Conservation (phyloP, 192 early-diverging fungal genomes). For the Entophlyctis luteolus region DNA sequence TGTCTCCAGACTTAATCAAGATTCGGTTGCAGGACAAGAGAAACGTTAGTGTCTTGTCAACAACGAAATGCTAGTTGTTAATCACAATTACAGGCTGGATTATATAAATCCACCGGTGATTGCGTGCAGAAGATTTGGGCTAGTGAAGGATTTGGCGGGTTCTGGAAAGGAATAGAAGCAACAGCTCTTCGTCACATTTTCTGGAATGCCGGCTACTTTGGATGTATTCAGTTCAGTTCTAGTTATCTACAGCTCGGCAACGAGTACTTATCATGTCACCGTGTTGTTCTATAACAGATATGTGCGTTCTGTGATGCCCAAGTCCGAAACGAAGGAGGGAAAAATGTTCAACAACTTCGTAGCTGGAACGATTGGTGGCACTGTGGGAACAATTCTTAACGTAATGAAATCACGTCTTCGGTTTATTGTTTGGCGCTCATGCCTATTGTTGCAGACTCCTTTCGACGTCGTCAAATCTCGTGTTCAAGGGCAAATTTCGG, state of each 20-base stretch:
- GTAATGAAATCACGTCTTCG: constrained; percentile 21
- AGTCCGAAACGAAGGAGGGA: constrained; percentile 74
- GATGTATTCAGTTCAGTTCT: constrained; percentile 42
- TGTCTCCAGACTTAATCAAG: constrained; percentile 90
- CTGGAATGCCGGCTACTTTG: constrained; percentile 99
- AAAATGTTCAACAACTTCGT: constrained; percentile 80
- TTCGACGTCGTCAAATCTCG: constrained; percentile 96
- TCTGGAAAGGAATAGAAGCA: constrained; percentile 89
- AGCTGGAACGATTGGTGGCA: constrained; percentile 89
- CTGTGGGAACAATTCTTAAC: constrained; percentile 87
- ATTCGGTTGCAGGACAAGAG: constrained; percentile 89
- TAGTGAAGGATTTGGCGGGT: constrained; percentile 73
- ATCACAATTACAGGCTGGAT: constrained; percentile 50
- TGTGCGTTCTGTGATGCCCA: constrained; percentile 69
- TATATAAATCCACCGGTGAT: constrained; percentile 78
- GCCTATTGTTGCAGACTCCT: constrained; percentile 57
- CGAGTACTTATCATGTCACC: neutral
- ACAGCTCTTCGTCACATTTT: constrained; percentile 89
- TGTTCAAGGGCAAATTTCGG: constrained; percentile 79
- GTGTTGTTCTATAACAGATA: constrained; percentile 17
- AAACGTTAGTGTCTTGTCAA: constrained; percentile 52
- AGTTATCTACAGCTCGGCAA: neutral
- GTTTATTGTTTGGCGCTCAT: too few relatives aligned
- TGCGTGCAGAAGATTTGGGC: constrained; percentile 75
- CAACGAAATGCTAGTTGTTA: neutral